Percentiles rank a stretch among this genome's conserved stretches.
Conservation (phyloP, 2,329 filamentous ascomycete genomes). For the Fusarium tanahbumbuense region DNA sequence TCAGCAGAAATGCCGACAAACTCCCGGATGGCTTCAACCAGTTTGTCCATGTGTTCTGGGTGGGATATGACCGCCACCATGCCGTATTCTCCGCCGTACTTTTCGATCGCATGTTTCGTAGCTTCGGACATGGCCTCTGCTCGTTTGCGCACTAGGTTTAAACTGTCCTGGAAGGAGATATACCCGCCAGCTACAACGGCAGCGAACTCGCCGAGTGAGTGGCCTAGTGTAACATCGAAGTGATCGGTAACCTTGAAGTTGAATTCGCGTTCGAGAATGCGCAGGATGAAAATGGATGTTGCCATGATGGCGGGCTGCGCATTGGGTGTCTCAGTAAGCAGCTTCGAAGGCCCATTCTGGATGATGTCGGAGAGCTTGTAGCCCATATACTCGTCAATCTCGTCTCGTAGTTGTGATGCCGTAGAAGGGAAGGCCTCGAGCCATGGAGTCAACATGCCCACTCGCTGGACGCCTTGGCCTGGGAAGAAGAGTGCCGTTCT, state of each 20-base stretch:
- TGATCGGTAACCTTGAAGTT: constrained; percentile 76
- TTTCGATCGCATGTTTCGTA: constrained; percentile 71
- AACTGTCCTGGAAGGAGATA: constrained; percentile 79
- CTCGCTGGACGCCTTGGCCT: constrained; percentile 88
- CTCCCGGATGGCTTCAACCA: constrained; percentile 80
- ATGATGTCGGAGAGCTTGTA: constrained; percentile 83
- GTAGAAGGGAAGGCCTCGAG: constrained; percentile 85
- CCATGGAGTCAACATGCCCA: constrained; percentile 90
- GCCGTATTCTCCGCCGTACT: constrained; percentile 84
- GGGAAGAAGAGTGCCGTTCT: constrained; percentile 72
- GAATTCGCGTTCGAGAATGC: constrained; percentile 87
- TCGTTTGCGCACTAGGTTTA: constrained; percentile 79
- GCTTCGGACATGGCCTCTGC: constrained; percentile 87
- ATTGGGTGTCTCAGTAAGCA: constrained; percentile 84
- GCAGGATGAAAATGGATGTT: constrained; percentile 88
- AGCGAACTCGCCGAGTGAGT: constrained; percentile 93
- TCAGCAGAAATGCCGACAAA: constrained; percentile 81
- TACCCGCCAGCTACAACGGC: constrained; percentile 88
- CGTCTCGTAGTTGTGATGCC: constrained; percentile 79
- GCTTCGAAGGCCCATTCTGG: constrained; percentile 79
- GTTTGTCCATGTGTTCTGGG: constrained; percentile 74
- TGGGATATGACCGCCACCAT: constrained; percentile 96
- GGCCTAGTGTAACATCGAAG: constrained; percentile 86
- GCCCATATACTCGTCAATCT: constrained; percentile 83
- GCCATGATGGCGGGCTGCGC: constrained; percentile 98